A percentile compares a stretch with the other conserved stretches of the same genome.
Evolutionary conservation across 495 filamentous ascomycete species (phyloP).

Genomic region (Friedmanniomyces endolithicus): DNA sequence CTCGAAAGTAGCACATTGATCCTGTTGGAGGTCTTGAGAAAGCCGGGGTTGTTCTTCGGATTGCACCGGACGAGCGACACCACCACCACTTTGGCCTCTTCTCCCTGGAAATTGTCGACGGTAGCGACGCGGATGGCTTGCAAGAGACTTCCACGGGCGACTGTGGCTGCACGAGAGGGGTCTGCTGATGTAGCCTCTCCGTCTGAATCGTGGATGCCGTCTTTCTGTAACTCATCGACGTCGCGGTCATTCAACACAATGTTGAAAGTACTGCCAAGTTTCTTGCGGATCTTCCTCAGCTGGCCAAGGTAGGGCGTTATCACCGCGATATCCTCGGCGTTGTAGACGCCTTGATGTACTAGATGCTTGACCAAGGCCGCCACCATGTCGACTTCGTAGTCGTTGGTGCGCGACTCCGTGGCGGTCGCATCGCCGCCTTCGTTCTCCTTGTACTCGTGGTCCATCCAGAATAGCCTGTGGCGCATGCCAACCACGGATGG

Average conservation of each 20-base stretch:
- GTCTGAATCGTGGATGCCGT: slow-evolving; percentile 17
- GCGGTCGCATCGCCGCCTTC: slow-evolving; percentile 25
- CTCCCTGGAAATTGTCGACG: slow-evolving; percentile 72
- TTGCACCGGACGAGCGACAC: slow-evolving; percentile 76
- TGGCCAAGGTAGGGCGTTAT: slow-evolving; percentile 70
- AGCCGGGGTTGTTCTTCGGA: slow-evolving; percentile 48
- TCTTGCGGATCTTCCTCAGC: slow-evolving; percentile 45
- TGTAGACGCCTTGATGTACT: slow-evolving; percentile 56
- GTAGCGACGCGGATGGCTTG: slow-evolving; percentile 60
- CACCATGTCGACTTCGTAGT: slow-evolving; percentile 55
- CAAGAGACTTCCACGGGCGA: slow-evolving; percentile 40
- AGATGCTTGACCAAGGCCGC: slow-evolving; percentile 58
- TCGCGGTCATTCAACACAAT: slow-evolving; percentile 60
- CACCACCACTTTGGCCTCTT: slow-evolving; percentile 70
- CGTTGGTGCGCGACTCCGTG: slow-evolving; percentile 52
- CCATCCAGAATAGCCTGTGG: slow-evolving; percentile 58
- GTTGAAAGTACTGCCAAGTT: slow-evolving; percentile 41
- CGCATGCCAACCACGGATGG: slow-evolving; percentile 55
- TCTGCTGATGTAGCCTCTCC: not conserved
- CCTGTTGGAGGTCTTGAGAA: slow-evolving; percentile 60
- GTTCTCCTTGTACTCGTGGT: slow-evolving; percentile 50
- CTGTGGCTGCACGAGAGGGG: slow-evolving; percentile 8
- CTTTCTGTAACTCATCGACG: slow-evolving; percentile 43
- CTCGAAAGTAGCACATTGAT: slow-evolving; percentile 68
- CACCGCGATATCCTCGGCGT: slow-evolving; percentile 57